Evolutionary conservation across 306 rosid species (phyloP), one percentile per base, ranked within the genome.

Genomic region (Vigna unguiculata): DNA sequence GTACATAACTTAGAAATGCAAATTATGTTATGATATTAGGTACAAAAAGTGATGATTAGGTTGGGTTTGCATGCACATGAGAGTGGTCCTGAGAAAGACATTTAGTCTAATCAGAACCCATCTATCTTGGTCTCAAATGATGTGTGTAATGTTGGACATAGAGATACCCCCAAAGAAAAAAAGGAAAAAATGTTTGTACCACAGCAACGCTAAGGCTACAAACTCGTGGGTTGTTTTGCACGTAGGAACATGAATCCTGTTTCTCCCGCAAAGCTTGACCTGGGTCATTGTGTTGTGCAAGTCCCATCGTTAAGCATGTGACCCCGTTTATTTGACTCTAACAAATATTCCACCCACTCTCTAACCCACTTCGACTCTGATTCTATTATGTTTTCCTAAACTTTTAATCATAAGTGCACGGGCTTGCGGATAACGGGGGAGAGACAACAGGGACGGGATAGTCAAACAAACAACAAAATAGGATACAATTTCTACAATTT

Each of bases 201-300:
- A 57, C 36, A 71, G 41, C 78, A 79, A 79, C 59, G 72, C 83
- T 60, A 71, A 69, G 80, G 4, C 67, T 76, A 52, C 3, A 10
- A 34, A 45, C 30, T 82, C 76, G 85, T 82, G 85, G 80, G 16
- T 61, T 87, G 86, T 63, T 81, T 75, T 81, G 20, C 25, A 34
- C 79, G 21, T 80, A 72, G 84, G 81, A 78, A 73, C 86, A 78
- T 72, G 87, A 87, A 36, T 20, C 91, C 88, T 83, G 79, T 71
- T 80, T 80, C 51, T 63, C 87, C 83, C 77, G 78, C 87, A 64
- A 77, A 71, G 11, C 78, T 63, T 77, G 75, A 77, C 57, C 46
- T 19, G 69, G 22, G 51, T 28, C 64, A n/a, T 20, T 17, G 4
- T 11, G 28, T 20, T 17, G 4, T 11, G 28, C 13, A 64, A 71